A percentile compares a stretch with the other conserved stretches of the same genome.
phyloP scores from a whole-genome alignment of 2,329 filamentous ascomycete genomes.

The Colletotrichum acutatum region DNA sequence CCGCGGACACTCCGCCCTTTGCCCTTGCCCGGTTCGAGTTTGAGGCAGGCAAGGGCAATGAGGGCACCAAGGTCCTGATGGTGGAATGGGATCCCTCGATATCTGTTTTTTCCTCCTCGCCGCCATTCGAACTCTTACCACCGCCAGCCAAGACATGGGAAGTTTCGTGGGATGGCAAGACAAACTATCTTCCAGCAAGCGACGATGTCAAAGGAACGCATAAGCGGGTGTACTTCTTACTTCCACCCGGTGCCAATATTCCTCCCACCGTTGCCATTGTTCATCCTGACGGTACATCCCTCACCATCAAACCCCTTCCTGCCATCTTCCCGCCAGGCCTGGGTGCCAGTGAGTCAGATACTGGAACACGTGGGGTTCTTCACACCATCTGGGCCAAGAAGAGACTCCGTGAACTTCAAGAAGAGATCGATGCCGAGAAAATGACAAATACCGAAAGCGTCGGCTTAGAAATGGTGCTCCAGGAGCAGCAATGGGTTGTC shows the following conservation, averaged over 20 bases:
- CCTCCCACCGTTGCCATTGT: slow-evolving; percentile 78
- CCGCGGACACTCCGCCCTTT: slow-evolving; percentile 52
- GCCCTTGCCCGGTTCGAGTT: slow-evolving; percentile 91
- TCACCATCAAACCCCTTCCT: slow-evolving; percentile 80
- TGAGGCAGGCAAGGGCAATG: slow-evolving; percentile 78
- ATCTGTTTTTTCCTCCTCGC: not conserved
- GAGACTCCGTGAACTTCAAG: slow-evolving; percentile 77
- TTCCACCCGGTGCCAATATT: slow-evolving; percentile 77
- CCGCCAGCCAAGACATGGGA: slow-evolving; percentile 66
- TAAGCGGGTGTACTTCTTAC: slow-evolving; percentile 81
- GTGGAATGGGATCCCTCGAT: slow-evolving; percentile 79
- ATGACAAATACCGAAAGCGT: slow-evolving; percentile 82
- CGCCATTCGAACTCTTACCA: not conserved
- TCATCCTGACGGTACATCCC: slow-evolving; percentile 49
- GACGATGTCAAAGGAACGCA: slow-evolving; percentile 60
- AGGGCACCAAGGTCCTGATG: slow-evolving; percentile 93
- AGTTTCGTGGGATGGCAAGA: slow-evolving; percentile 86
- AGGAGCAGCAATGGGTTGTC: slow-evolving; percentile 88
- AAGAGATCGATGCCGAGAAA: slow-evolving; percentile 81
- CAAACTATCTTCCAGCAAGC: slow-evolving; percentile 73
- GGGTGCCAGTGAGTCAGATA: slow-evolving; percentile 71
- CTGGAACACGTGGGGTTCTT: slow-evolving; percentile 82
- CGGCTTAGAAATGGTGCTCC: slow-evolving; percentile 83
- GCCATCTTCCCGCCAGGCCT: slow-evolving; percentile 87
- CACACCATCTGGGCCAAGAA: slow-evolving; percentile 94